Evolutionary conservation across 768 basidiomycete species (phyloP).

Genomic region (Naganishia onofrii): DNA sequence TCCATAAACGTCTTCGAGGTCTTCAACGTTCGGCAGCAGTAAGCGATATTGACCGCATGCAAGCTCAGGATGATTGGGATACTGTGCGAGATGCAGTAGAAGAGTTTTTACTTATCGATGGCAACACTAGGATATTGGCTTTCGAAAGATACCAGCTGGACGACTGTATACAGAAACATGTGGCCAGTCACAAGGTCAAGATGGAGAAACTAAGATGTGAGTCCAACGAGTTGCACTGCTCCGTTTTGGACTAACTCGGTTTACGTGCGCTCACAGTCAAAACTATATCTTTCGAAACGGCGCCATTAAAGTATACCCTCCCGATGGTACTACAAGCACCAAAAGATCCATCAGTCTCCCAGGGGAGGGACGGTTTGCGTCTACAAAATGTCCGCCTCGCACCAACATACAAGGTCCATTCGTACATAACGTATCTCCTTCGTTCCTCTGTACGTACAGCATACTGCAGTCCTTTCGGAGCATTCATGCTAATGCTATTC

Average conservation of each 20-base stretch:
- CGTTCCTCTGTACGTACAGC: conserved; percentile 34
- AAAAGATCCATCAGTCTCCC: background rate
- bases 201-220: conserved; percentile 1
- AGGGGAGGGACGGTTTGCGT: background rate
- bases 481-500: background rate
- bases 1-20: conserved; percentile 29
- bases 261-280: conserved; percentile 48
- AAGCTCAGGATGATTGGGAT: conserved; percentile 39
- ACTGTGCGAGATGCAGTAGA: conserved; percentile 44
- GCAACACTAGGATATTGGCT: conserved; percentile 45
- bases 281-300: conserved; percentile 50
- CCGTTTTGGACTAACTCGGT: background rate
- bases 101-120: conserved; percentile 52
- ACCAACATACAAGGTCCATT: conserved; percentile 32
- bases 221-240: background rate
- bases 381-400: background rate
- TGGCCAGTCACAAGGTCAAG: background rate
- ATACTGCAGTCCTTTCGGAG: background rate
- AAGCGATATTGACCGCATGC: conserved; percentile 33
- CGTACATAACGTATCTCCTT: conserved; percentile 49
- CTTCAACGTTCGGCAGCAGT: conserved; percentile 29
- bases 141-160: conserved; percentile 49
- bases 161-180: conserved; percentile 15
- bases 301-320: conserved; percentile 50
- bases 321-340: conserved; percentile 33